Base-by-base conservation (phyloP, 2,329 filamentous ascomycete species). In the Microdochium nivale region DNA sequence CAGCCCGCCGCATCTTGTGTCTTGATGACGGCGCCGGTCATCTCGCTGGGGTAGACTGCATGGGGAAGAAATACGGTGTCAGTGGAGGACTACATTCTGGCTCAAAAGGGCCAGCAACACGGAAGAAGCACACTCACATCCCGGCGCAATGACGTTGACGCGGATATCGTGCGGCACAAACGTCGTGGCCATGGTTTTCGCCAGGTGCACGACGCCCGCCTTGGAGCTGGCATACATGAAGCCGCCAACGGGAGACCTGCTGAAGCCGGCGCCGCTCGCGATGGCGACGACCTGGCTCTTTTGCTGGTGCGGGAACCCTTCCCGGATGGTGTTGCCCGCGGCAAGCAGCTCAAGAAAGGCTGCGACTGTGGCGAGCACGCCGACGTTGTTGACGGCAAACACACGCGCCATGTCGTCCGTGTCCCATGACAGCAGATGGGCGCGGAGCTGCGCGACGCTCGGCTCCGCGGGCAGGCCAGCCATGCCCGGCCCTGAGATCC, bases 161-260 rank as follows among this genome's bases (percentile, higher is more conserved):
- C 63, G 67, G n/a, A 88, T 72, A 1, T 72, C 68, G 23, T 76
- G 73, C 52, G 78, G 77, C 47, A 76, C 73, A 48, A 87, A 74
- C 59, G 79, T 75, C 21, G 81, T 80, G 7, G 78, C 77, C 64
- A 88, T 76, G 60, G 84, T 74, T 65, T 86, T 86, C 25, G 80
- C 80, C 57, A 88, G 64, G 57, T 87, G 83, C 2, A 82, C 78
- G 0, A 81, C 79, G 0, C 78, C 84, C 1, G 80, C 83, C 67
- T 88, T 88, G 51, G 78, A 81, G 1, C 79, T 74, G 52, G 83
- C 83, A 67, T 88, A 88, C 0, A 78, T 75, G 62, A 83, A 86
- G 55, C 86, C 83, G 25, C 79, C 77, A 52, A 83, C 75, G 0
- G 79, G 69, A 27, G 76, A 65, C 47, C 83, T 76, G 62, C 84